Percentiles rank a stretch among this genome's conserved stretches.
These are phyloP conservation scores for Gyromitra esculenta DNA, from an alignment of 2,329 filamentous ascomycete species.

Conservation along the genomic window DNA sequence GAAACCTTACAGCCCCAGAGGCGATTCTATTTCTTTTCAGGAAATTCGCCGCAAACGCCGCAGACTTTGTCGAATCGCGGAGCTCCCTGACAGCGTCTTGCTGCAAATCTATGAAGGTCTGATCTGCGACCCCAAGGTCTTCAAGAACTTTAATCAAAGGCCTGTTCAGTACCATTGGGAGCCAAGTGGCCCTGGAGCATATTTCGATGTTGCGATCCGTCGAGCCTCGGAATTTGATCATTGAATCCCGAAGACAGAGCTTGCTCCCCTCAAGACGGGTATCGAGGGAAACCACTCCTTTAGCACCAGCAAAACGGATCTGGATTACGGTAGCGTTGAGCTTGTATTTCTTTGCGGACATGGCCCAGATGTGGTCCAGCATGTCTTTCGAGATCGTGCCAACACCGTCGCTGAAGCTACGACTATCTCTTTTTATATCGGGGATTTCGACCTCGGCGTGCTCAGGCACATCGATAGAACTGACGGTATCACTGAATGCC, in stretches of 20 bases:
- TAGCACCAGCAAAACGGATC: conserved; percentile 72
- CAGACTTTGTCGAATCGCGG: conserved; percentile 61
- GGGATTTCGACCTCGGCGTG: conserved; percentile 56
- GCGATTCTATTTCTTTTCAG: conserved; percentile 72
- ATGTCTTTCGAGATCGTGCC: conserved; percentile 75
- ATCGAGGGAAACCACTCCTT: conserved; percentile 72
- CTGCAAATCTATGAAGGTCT: conserved; percentile 74
- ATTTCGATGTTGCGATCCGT: conserved; percentile 72
- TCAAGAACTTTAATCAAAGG: conserved; percentile 88
- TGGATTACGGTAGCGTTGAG: conserved; percentile 74
- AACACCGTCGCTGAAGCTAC: conserved; percentile 79
- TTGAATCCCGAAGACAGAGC: conserved; percentile 74
- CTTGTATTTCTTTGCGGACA: conserved; percentile 63
- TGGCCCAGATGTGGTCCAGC: conserved; percentile 69
- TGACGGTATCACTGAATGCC: conserved; percentile 79
- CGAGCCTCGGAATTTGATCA: conserved; percentile 77
- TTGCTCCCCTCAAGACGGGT: conserved; percentile 67
- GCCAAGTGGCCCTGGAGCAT: conserved; percentile 74
- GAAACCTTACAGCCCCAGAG: conserved; percentile 67
- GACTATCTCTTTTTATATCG: conserved; percentile 59
- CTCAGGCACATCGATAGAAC: conserved; percentile 66
- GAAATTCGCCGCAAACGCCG: conserved; percentile 73
- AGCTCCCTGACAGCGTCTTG: conserved; percentile 70
- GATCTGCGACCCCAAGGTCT: conserved; percentile 69
- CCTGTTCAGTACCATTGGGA: conserved; percentile 78